Evolutionary conservation across 306 rosid genomes (phyloP), one percentile per base, ranked within the genome.

Genomic region (Purshia tridentata): DNA sequence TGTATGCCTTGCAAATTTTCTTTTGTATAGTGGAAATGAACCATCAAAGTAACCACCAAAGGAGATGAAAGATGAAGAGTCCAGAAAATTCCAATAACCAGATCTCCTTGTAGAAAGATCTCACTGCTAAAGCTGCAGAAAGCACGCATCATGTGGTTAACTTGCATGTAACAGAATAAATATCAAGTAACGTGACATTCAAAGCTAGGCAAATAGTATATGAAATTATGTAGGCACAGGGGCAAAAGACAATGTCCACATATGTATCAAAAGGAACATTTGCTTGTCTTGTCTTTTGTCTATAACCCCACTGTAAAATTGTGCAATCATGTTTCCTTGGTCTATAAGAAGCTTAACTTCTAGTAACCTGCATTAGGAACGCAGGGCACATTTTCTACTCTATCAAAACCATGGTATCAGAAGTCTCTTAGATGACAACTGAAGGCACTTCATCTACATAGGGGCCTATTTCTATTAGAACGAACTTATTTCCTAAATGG

Each of bases 81-180:
- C 72, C 72, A 42, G 78, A 78, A 47, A 87, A 54, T 65, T 79
- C 83, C 82, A 77, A 46, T 42, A 83, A 70, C 77, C 79, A 73
- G 81, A 73, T 77, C 54, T 65, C 74, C 73, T 80, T 52, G n/a
- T 23, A 75, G 66, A 65, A 72, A 78, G 72, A 74, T 57, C 81
- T 63, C 48, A 50, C 51, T 14, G 92, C 86, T 18, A 77, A 82
- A 67, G 89, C 97, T 91, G 93, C 81, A 81, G 70, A 9, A 75
- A 42, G n/a, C 53, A 45, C 9, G 18, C 9, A 41, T 56, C 67
- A 58, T 12, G 37, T 0, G 10, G 19, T 57, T 10, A 57, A 16
- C 35, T 45, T 14, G 5, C 16, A 23, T 16, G 29, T 29, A 4
- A 39, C 11, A 16, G 56, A 22, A 35, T 22, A 22, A 22, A 45